Evolutionary conservation across 164 flowering plant species (phyloP).

Genomic region (Taxillus chinensis): DNA sequence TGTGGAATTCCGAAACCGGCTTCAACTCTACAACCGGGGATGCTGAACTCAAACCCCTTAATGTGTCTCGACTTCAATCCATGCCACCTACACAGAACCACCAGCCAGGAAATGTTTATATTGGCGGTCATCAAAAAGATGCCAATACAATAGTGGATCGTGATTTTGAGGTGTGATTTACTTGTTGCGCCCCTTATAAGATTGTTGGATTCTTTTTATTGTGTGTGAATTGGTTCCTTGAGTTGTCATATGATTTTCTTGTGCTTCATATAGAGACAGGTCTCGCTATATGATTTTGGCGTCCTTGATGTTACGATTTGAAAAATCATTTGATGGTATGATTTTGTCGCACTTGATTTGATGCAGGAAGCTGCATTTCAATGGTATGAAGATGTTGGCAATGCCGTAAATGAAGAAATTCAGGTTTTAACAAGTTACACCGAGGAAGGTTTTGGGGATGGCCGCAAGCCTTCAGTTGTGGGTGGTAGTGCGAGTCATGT

Average conservation of each 20-base stretch:
- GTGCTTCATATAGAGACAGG: no score
- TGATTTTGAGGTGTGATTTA: constrained; percentile 18
- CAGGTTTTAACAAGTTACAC: constrained; percentile 13
- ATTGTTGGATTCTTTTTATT: no score
- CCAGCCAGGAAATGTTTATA: constrained; percentile 10
- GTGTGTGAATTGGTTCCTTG: no score
- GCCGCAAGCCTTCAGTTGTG: constrained; percentile 23
- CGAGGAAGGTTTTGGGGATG: constrained; percentile 22
- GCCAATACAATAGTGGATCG: constrained; percentile 11
- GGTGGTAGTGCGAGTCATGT: constrained; percentile 11
- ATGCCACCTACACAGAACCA: constrained; percentile 14
- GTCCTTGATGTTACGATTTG: no score
- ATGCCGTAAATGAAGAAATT: constrained; percentile 19
- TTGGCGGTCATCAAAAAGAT: constrained; percentile 15
- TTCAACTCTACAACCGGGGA: constrained; percentile 18
- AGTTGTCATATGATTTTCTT: no score
- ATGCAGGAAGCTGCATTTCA: constrained; percentile 29
- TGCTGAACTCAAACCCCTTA: constrained; percentile 13
- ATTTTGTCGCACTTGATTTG: not conserved
- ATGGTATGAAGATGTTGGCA: constrained; percentile 23
- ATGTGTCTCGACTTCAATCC: constrained; percentile 14
- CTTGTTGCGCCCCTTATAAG: no score
- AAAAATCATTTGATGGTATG: no score
- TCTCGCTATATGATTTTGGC: no score
- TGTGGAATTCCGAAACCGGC: constrained; percentile 37